Conservation (phyloP, 2,329 filamentous ascomycete genomes). For the Calonectria pseudoreteaudii region DNA sequence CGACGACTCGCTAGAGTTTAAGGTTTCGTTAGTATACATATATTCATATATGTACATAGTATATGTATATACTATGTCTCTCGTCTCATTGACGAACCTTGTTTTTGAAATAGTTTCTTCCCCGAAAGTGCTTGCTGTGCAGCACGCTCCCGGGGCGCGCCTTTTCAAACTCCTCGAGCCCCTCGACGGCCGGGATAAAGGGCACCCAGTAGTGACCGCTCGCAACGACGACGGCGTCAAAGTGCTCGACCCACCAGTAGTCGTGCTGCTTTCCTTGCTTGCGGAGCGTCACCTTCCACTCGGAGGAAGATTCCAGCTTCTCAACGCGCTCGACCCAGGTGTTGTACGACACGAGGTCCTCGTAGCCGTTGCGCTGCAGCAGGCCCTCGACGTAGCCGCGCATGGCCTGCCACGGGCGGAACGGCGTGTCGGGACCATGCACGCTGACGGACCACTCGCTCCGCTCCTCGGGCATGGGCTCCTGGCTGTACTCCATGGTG, state of each 20-base stretch:
- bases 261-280: conserved; percentile 54
- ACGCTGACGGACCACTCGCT: conserved; percentile 44
- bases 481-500: conserved; percentile 71
- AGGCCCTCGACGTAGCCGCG: conserved; percentile 66
- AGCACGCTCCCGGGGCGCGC: conserved; percentile 60
- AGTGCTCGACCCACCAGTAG: conserved; percentile 72
- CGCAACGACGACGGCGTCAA: conserved; percentile 71
- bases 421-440: conserved; percentile 70
- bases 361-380: conserved; percentile 64
- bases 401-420: conserved; percentile 70
- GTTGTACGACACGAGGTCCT: conserved; percentile 63
- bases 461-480: conserved; percentile 59
- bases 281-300: conserved; percentile 65
- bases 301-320: conserved; percentile 57
- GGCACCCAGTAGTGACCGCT: conserved; percentile 71
- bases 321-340: conserved; percentile 71
- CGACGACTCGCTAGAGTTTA: conserved; percentile 63
- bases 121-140: conserved; percentile 66
- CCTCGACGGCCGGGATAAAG: conserved; percentile 62
- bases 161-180: conserved; percentile 60
- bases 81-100: conserved; percentile 56
- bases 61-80: too few relatives aligned
- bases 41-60: too few relatives aligned
- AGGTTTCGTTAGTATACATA: neutral
- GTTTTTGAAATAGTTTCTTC: conserved; percentile 55